Evolutionary conservation across 2,329 filamentous ascomycete genomes (phyloP), one percentile per base, ranked within the genome.

Genomic region (Cryphonectria parasitica): DNA sequence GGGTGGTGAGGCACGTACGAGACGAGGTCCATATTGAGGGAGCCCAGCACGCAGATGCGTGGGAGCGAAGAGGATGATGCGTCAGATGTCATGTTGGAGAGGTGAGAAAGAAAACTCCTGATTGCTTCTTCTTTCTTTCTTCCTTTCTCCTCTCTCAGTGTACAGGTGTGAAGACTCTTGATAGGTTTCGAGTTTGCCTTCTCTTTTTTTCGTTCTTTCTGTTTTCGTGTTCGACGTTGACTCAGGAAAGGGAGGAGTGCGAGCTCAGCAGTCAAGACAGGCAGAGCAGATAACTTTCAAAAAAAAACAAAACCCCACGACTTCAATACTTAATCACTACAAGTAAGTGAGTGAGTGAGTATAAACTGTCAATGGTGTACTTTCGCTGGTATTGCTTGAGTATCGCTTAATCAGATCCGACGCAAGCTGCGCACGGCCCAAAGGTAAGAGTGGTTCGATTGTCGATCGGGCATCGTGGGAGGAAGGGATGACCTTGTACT

Each of bases 21-120:
- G 73, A 97, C 93, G 74, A 98, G 90, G 83, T 99, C 95, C 79
- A 93, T 93, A 83, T 98, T 98, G 72, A 99, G 90, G 45, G 95
- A 98, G 76, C 95, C 95, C 75, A 98, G 90, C 73, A 98, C 88
- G 73, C 92, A 91, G 79, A 98, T 96, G 76, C 81, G 80, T 31
- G 84, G 84, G 66, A 72, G 77, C 74, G 71, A 75, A 74, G 71
- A 75, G 70, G 76, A 71, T 61, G 69, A 71, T 71, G 74, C 2
- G 25, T 75, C 70, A 74, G n/a, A 19, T 67, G 54, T 19, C 43
- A 45, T 75, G 49, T 54, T 45, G 66, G 25, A n/a, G 22, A 28
- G 22, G 6, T 31, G 54, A 25, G 52, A 31, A 0, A 28, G 13
- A 1, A 49, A 49, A 49, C 8, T n/a, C n/a, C n/a, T n/a, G n/a